A percentile compares a stretch with the other conserved stretches of the same genome.
Evolutionary conservation across 1,139 yeast genomes (phyloP).

Genomic region (Taiozyma onychis): DNA sequence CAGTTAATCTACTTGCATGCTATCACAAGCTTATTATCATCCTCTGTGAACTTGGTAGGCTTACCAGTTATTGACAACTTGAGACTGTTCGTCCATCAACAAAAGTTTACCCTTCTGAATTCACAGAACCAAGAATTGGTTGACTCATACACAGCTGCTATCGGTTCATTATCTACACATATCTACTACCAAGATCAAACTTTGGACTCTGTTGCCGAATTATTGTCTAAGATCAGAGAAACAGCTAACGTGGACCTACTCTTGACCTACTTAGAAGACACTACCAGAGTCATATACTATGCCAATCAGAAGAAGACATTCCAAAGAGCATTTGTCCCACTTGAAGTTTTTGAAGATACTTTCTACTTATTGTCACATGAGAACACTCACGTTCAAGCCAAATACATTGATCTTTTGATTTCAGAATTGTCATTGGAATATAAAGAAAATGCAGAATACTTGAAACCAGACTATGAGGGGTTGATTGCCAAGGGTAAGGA

Average conservation of each 20-base stretch:
- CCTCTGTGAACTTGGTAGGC: constrained; percentile 83
- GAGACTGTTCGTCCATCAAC: constrained; percentile 56
- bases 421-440: constrained; percentile 20
- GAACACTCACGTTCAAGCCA: constrained; percentile 10
- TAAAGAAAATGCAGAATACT: constrained; percentile 14
- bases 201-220: constrained; percentile 64
- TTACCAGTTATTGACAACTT: constrained; percentile 80
- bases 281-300: constrained; percentile 11
- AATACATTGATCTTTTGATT: constrained; percentile 15
- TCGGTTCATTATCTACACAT: constrained; percentile 63
- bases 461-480: constrained; percentile 25
- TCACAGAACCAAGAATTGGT: constrained; percentile 14
- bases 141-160: constrained; percentile 35
- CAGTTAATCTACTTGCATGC: constrained; percentile 48
- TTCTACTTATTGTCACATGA: constrained; percentile 13
- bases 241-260: constrained; percentile 4
- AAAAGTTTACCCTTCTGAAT: constrained; percentile 31
- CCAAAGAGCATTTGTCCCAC: constrained; percentile 20
- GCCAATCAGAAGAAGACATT: constrained; percentile 16
- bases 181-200: constrained; percentile 76
- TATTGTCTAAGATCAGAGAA: constrained; percentile 30
- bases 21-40: constrained; percentile 64
- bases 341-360: constrained; percentile 20
- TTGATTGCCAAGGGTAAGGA: constrained; percentile 23
- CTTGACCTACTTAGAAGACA: constrained; percentile 14